These are phyloP conservation scores for Murraya paniculata DNA, from an alignment of 345 rosid genomes.

Conservation along the genomic window DNA sequence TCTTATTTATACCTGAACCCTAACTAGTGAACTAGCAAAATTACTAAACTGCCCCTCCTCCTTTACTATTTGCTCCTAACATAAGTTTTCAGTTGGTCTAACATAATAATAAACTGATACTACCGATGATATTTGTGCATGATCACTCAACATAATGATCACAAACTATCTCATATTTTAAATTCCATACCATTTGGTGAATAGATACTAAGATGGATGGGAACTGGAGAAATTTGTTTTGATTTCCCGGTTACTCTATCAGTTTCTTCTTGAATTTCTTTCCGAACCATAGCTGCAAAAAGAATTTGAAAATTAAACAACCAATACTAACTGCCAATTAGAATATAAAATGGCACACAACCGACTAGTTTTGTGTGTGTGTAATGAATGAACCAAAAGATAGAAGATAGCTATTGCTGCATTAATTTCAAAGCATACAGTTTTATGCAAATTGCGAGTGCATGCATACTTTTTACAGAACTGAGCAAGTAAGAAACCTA, in stretches of 20 bases:
- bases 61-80: too few relatives aligned
- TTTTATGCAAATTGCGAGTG: neutral
- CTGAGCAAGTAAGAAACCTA: neutral
- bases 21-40: too few relatives aligned
- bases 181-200: conserved; percentile 49
- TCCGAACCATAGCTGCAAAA: conserved; percentile 48
- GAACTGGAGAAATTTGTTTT: conserved; percentile 57
- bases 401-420: neutral
- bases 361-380: neutral
- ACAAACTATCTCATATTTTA: neutral
- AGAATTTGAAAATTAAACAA: neutral
- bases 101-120: neutral
- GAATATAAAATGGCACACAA: neutral
- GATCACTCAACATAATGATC: neutral
- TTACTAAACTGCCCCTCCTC: too few relatives aligned
- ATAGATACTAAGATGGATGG: conserved; percentile 63
- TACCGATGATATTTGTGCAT: neutral
- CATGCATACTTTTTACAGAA: neutral
- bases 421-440: neutral
- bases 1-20: too few relatives aligned
- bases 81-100: too few relatives aligned
- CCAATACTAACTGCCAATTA: neutral
- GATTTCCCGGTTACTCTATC: conserved; percentile 57
- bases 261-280: conserved; percentile 71
- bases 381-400: neutral